These are phyloP conservation scores for Pythium pyrilobum DNA, from an alignment of 352 stramenopile genomes.

Conservation along the genomic window DNA sequence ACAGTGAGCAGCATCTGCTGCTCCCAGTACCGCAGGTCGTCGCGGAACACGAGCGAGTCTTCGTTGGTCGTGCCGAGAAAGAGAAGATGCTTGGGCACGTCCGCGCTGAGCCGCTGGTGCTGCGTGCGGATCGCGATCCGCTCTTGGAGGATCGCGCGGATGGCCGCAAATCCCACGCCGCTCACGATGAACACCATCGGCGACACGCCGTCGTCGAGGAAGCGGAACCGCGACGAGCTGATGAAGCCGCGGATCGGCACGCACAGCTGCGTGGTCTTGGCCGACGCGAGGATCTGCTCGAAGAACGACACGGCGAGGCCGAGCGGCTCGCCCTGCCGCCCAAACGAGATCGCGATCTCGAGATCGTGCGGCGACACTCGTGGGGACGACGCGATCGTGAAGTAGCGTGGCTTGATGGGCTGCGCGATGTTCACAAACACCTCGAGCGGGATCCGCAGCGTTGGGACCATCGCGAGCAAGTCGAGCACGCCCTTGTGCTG, in stretches of 20 bases:
- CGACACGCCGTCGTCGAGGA: constrained; percentile 55
- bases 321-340: constrained; percentile 33
- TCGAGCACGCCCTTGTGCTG: constrained; percentile 67
- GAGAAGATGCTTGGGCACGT: constrained; percentile 22
- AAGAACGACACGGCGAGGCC: constrained; percentile 22
- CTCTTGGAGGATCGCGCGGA: constrained; percentile 33
- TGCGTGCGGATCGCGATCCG: not conserved
- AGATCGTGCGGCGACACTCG: constrained; percentile 60
- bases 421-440: constrained; percentile 85
- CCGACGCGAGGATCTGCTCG: constrained; percentile 6
- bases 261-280: not conserved
- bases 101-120: not conserved
- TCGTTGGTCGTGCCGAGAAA: constrained; percentile 27
- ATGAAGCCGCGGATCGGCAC: constrained; percentile 87
- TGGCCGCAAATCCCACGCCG: constrained; percentile 89
- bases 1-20: constrained; percentile 23
- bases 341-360: constrained; percentile 87
- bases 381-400: constrained; percentile 91
- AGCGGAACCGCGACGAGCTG: constrained; percentile 81
- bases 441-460: constrained; percentile 35
- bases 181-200: constrained; percentile 90
- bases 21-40: constrained; percentile 31
- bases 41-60: constrained; percentile 27
- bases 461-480: constrained; percentile 62
- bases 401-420: constrained; percentile 86